Base-by-base conservation (phyloP, 1,284 basidiomycete genomes). In the Trametes pubescens region DNA sequence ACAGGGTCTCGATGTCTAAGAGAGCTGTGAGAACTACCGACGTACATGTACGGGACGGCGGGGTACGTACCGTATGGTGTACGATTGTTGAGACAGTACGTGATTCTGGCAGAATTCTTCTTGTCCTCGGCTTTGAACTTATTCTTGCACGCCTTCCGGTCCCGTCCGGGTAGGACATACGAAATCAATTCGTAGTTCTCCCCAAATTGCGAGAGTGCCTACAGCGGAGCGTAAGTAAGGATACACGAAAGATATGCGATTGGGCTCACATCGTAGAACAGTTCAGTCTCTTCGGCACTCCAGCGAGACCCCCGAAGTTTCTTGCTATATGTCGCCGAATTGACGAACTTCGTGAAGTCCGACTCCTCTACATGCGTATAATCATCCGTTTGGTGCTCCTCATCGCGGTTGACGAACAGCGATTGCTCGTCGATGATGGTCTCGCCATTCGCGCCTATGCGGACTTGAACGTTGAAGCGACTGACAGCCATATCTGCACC, bases 171-270 rank as follows among this genome's bases (percentile, higher is more conserved):
- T 38, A 96, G 84, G 11, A 95, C 83, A 65, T 90, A 89, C 1
- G 94, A 91, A 61, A 96, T 95, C 62, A 96, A 86, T 74, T 96
- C 94, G 72, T 96, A 96, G 70, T 96, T 95, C 74, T 95, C 93
- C 38, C 94, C 94, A 73, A 95, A 96, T 73, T 95, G 93, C 4
- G 88, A 84, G 37, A 96, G 78, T 13, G 93, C 93, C 92, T 95
- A n/a, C 3, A 2, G 69, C 14, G 10, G 26, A 21, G 37, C 38
- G n/a, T 55, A 29, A 26, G 14, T 47, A 21, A 35, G 34, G 24
- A 35, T 11, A 51, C 11, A 22, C 13, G 14, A 37, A 0, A 3
- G 26, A 10, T 1, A 34, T n/a, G 7, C 4, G 10, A 7, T 21
- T n/a, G 14, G 7, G 76, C 89, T 72, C 70, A 94, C 94, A 62